Conservation (phyloP, 2,329 filamentous ascomycete genomes). For the Gliomastix tumulicola region DNA sequence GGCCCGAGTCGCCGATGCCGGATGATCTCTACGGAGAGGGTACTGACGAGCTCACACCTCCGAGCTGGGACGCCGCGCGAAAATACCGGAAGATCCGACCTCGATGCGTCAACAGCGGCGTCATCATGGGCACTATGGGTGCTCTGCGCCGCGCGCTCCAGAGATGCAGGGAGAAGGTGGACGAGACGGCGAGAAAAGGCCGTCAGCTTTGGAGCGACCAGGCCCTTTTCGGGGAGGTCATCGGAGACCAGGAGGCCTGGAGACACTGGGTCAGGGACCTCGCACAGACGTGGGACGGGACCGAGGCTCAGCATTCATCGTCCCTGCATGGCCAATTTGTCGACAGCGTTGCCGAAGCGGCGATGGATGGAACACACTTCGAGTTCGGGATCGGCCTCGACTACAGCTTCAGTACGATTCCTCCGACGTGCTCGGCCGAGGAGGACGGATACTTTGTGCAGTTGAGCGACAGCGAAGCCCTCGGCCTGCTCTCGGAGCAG, state of each 20-base stretch:
- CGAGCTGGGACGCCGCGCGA: conserved; percentile 19
- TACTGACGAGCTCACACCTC: conserved; percentile 18
- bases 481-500: conserved; percentile 14
- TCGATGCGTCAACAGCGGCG: conserved; percentile 24
- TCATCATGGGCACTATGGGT: conserved; percentile 26
- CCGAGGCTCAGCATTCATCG: conserved; percentile 6
- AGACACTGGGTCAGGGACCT: conserved; percentile 21
- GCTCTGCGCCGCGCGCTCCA: conserved; percentile 14
- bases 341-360: conserved; percentile 15
- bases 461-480: conserved; percentile 13
- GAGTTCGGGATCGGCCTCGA: conserved; percentile 31
- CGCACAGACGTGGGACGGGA: conserved; percentile 22
- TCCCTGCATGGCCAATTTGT: conserved; percentile 7
- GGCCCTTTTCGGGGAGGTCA: conserved; percentile 26
- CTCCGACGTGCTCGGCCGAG: conserved; percentile 25
- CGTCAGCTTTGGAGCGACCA: conserved; percentile 30
- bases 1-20: conserved; percentile 25
- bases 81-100: conserved; percentile 23
- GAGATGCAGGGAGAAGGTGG: conserved; percentile 18
- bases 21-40: conserved; percentile 21
- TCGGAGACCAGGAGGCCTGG: conserved; percentile 29
- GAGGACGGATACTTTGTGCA: conserved; percentile 25
- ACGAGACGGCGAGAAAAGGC: conserved; percentile 14
- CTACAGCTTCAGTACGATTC: conserved; percentile 27
- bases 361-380: conserved; percentile 19